These are phyloP conservation scores for Novymonas esmeraldas DNA, from an alignment of 208 protist genomes.

Conservation along the genomic window DNA sequence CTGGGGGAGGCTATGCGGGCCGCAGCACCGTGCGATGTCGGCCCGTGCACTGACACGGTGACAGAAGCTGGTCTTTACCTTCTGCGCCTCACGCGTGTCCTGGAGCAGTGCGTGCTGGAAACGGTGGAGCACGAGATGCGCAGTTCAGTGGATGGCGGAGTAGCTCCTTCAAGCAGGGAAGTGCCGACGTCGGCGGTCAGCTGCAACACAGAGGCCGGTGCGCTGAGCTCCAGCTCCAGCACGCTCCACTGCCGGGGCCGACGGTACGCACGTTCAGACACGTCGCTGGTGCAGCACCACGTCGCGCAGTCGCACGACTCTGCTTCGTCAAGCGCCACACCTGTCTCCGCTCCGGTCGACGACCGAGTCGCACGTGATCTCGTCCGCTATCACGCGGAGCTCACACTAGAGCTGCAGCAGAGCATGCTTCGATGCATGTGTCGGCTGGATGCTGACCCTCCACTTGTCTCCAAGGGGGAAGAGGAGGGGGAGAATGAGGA, in stretches of 20 bases:
- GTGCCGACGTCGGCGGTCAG: not conserved
- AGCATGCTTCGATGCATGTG: conserved; percentile 28
- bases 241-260: conserved; percentile 24
- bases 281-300: not conserved
- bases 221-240: not conserved
- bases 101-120: conserved; percentile 31
- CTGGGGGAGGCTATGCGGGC: conserved; percentile 6
- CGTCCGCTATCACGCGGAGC: conserved; percentile 30
- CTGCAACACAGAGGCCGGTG: not conserved
- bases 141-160: not conserved
- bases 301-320: not conserved
- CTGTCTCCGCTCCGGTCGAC: not conserved
- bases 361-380: not conserved
- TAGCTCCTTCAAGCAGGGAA: not conserved
- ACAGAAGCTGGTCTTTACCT: conserved; percentile 31
- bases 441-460: conserved; percentile 14
- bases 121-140: conserved; percentile 9
- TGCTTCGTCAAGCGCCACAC: not conserved
- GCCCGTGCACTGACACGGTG: conserved; percentile 9
- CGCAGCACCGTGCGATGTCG: not conserved
- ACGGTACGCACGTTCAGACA: conserved; percentile 13
- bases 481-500: too few relatives aligned
- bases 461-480: conserved; percentile 8
- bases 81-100: conserved; percentile 35
- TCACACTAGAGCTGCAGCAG: conserved; percentile 40